phyloP scores from a whole-genome alignment of 2,329 filamentous ascomycete species.

The Passalora sequoiae region DNA sequence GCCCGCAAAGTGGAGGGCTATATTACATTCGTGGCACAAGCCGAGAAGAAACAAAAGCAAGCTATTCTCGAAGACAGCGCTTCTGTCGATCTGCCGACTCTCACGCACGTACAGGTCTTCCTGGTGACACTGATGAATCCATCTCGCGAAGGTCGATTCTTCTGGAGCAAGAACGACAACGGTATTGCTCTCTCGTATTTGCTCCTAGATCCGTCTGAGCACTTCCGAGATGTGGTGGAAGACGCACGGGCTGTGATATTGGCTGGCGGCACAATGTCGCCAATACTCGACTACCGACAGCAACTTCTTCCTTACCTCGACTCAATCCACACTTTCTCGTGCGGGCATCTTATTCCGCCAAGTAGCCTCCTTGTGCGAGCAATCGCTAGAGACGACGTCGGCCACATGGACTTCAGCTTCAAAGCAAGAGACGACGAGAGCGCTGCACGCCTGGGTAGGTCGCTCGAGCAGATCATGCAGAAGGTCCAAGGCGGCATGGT shows the following conservation, averaged over 20 bases:
- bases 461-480: conserved; percentile 65
- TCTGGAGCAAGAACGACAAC: conserved; percentile 45
- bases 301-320: conserved; percentile 77
- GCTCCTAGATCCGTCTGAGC: conserved; percentile 82
- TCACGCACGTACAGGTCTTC: conserved; percentile 63
- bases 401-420: conserved; percentile 79
- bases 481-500: conserved; percentile 84
- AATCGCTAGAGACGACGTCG: conserved; percentile 49
- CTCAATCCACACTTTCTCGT: conserved; percentile 73
- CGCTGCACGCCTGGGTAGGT: conserved; percentile 64
- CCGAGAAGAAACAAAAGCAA: conserved; percentile 28
- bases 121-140: conserved; percentile 81
- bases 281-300: conserved; percentile 82
- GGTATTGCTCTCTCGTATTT: conserved; percentile 72
- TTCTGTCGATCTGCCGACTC: conserved; percentile 40
- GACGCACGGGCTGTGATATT: conserved; percentile 82
- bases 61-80: background rate
- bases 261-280: conserved; percentile 95
- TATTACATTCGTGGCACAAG: conserved; percentile 56
- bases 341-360: conserved; percentile 85
- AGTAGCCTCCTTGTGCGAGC: conserved; percentile 76
- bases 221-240: conserved; percentile 82
- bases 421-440: conserved; percentile 65
- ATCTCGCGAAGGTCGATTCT: conserved; percentile 60
- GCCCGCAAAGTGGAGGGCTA: conserved; percentile 95